Base-by-base conservation (phyloP, 2,329 filamentous ascomycete genomes). In the Xylaria digitata region DNA sequence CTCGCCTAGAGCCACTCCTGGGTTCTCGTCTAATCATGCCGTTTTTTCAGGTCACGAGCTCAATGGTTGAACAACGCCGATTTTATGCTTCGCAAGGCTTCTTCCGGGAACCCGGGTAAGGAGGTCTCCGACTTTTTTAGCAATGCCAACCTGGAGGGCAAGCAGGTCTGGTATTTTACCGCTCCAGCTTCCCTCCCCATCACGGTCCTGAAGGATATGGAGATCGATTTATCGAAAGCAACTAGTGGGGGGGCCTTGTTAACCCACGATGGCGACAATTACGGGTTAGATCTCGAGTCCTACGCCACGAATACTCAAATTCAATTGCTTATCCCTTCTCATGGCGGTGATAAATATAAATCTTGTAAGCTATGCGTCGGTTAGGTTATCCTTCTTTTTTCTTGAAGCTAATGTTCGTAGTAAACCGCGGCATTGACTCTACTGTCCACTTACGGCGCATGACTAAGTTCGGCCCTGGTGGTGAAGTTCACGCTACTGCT, bases 141-240 rank as follows among this genome's bases (percentile, higher is more conserved):
- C 73, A 82, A 86, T 64, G 84, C 85, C 61, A 86, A 87, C 72
- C 76, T 90, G 7, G 81, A 88, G 63, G 90, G 89, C 69, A 93
- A 93, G 81, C 89, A 94, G 76, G 83, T 94, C 66, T 94, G 91
- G 92, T 92, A 93, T 77, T 92, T 94, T 72, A 92, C 90, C 9
- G 89, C 90, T 3, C 92, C 92, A 1, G 86, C 88, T 6, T 87
- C 87, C 11, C 81, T 93, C 2, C 88, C 91, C n/a, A 84, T 94
- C 63, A 87, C 86, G 11, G 83, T 90, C 1, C 80, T 94, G 53
- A 86, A 89, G 75, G 84, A 89, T 70, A 81, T 93, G 67, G 85
- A 89, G 43, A 85, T 92, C 48, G 84, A 84, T 9, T 76, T 87
- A 72, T 85, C 88, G 63, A 83, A 85, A 59, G 83, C 85, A 1